These are phyloP conservation scores for Picea engelmannii DNA, from an alignment of 83 land plant genomes.

Conservation along the genomic window DNA sequence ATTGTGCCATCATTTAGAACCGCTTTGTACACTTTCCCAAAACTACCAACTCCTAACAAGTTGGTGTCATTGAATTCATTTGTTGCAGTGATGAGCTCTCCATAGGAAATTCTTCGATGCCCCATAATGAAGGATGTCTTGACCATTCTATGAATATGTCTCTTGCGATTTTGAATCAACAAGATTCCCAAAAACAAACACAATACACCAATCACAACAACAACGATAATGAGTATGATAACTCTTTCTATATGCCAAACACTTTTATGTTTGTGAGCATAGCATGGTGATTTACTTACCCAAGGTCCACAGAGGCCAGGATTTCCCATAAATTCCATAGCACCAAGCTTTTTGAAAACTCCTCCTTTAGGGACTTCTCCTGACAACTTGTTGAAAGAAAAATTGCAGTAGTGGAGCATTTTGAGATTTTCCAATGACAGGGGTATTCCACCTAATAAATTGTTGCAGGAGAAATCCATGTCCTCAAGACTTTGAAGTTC, in stretches of 20 bases:
- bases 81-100: slow-evolving; percentile 14
- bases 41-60: slow-evolving; percentile 32
- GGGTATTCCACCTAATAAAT: not conserved
- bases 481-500: not conserved
- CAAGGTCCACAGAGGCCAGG: too few relatives aligned
- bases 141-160: too few relatives aligned
- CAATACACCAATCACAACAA: too few relatives aligned
- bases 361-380: slow-evolving; percentile 17
- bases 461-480: slow-evolving; percentile 1
- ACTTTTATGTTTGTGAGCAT: too few relatives aligned
- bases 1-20: not conserved
- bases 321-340: not conserved
- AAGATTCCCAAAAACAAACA: too few relatives aligned
- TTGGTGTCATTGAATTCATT: slow-evolving; percentile 10
- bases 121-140: not conserved
- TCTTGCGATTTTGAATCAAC: too few relatives aligned
- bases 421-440: not conserved
- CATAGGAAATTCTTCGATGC: slow-evolving; percentile 11
- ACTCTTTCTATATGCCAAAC: too few relatives aligned
- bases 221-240: too few relatives aligned
- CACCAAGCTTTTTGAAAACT: slow-evolving; percentile 5
- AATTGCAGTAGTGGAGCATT: not conserved
- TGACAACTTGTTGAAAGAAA: slow-evolving; percentile 19
- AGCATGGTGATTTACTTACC: too few relatives aligned
- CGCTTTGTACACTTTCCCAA: slow-evolving; percentile 35